phyloP scores from a whole-genome alignment of 176 grass and related monocot genomes.

The Ensete glaucum region DNA sequence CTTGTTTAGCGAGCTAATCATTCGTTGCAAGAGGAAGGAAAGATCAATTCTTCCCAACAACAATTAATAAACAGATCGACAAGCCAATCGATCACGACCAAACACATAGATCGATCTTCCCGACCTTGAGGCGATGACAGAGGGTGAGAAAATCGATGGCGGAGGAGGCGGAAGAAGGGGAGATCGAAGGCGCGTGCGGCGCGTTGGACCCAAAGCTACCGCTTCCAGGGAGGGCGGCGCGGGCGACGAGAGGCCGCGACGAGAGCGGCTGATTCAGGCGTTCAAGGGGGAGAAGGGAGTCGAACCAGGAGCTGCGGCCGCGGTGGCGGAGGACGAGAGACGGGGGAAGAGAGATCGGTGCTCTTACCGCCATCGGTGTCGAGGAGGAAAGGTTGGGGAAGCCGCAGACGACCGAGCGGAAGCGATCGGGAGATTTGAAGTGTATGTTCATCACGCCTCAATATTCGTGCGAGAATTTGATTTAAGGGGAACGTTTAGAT shows the following conservation, averaged over 20 bases:
- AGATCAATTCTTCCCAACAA: too few relatives aligned
- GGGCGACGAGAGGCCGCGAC: slow-evolving; percentile 11
- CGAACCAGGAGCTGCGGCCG: not conserved
- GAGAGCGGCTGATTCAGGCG: not conserved
- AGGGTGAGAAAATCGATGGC: slow-evolving; percentile 94
- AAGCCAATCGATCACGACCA: not conserved
- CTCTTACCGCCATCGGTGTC: not conserved
- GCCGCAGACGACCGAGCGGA: not conserved
- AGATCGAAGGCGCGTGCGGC: not conserved
- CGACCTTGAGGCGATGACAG: slow-evolving; percentile 93
- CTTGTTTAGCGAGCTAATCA: not conserved
- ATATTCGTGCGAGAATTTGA: too few relatives aligned
- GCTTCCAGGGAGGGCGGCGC: slow-evolving; percentile 7
- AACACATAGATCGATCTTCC: not conserved
- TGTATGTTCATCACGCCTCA: too few relatives aligned
- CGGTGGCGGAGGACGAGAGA: not conserved
- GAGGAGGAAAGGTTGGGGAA: not conserved
- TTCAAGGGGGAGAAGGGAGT: not conserved
- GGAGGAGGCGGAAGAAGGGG: slow-evolving; percentile 31
- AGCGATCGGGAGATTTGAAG: not conserved
- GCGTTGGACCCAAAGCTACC: slow-evolving; percentile 1
- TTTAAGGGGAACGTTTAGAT: too few relatives aligned
- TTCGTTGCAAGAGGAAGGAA: too few relatives aligned
- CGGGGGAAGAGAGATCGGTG: not conserved
- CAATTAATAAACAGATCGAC: too few relatives aligned